These are phyloP conservation scores for Rhodotorula kratochvilovae DNA, from an alignment of 768 basidiomycete genomes.

Conservation along the genomic window DNA sequence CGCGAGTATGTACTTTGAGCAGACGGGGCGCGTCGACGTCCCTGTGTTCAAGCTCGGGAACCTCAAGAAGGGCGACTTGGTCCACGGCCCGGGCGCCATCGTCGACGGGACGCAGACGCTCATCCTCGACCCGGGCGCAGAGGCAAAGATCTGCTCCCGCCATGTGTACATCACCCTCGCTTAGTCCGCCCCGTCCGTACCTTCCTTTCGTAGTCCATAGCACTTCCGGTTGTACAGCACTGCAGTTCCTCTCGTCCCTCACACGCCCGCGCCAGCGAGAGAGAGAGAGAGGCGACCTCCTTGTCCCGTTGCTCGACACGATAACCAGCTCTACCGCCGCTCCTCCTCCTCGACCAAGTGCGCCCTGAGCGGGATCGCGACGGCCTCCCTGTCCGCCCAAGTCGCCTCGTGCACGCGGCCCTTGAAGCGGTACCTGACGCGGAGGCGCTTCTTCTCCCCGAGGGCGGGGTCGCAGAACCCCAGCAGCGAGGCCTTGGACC, in stretches of 20 bases:
- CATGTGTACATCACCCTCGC: conserved; percentile 19
- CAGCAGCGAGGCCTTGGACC: conserved; percentile 70
- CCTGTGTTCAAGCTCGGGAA: conserved; percentile 71
- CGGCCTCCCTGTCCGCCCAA: conserved; percentile 62
- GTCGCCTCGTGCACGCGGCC: conserved; percentile 70
- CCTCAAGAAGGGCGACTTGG: conserved; percentile 63
- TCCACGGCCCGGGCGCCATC: conserved; percentile 85
- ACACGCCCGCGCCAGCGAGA: too few species aligned
- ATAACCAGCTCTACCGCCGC: not conserved
- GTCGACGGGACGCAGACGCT: conserved; percentile 95
- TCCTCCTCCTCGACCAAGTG: conserved; percentile 28
- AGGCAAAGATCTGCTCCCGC: conserved; percentile 23
- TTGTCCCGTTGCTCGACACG: not conserved
- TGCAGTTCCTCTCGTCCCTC: too few species aligned
- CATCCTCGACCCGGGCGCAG: conserved; percentile 54
- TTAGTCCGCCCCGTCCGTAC: too few species aligned
- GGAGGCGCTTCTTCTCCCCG: conserved; percentile 63
- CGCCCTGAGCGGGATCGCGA: conserved; percentile 58
- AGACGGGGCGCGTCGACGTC: conserved; percentile 68
- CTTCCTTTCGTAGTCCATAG: not conserved
- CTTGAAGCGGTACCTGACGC: conserved; percentile 71
- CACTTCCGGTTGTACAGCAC: not conserved
- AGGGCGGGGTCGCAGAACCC: conserved; percentile 86
- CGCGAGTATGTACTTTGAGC: conserved; percentile 73
- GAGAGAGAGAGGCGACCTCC: not conserved